Conservation (phyloP, 1,139 yeast species). For the Arxiozyma telluris region DNA sequence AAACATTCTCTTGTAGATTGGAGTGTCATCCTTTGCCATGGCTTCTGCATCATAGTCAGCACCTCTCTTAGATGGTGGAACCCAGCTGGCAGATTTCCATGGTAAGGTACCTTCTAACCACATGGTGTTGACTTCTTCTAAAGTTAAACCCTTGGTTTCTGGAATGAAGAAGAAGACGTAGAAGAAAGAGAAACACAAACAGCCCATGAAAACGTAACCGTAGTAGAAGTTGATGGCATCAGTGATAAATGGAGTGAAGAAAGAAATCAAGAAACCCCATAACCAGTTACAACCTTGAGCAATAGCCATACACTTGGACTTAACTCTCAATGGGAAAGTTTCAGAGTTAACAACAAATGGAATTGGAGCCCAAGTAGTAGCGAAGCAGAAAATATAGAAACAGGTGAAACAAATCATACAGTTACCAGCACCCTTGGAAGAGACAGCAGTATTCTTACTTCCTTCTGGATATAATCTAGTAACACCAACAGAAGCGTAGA, state of each 20-base stretch:
- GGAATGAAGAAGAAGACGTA: slow-evolving; percentile 56
- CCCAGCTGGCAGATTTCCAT: slow-evolving; percentile 35
- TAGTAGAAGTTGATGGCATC: slow-evolving; percentile 20
- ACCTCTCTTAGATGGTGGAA: slow-evolving; percentile 28
- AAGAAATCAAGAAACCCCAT: slow-evolving; percentile 48
- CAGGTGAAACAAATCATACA: slow-evolving; percentile 74
- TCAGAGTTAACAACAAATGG: slow-evolving; percentile 60
- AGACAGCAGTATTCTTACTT: slow-evolving; percentile 37
- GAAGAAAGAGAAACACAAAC: slow-evolving; percentile 47
- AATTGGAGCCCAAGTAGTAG: slow-evolving; percentile 47
- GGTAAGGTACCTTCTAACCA: slow-evolving; percentile 35
- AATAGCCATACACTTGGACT: slow-evolving; percentile 68
- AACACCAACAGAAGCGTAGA: slow-evolving; percentile 61
- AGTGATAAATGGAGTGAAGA: slow-evolving; percentile 11
- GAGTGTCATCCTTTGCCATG: slow-evolving; percentile 9
- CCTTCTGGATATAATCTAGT: slow-evolving; percentile 49
- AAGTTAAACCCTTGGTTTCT: slow-evolving; percentile 59
- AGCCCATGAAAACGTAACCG: slow-evolving; percentile 68
- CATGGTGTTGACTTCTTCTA: slow-evolving; percentile 63
- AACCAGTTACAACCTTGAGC: slow-evolving; percentile 64
- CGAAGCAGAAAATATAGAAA: slow-evolving; percentile 61
- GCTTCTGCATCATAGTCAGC: slow-evolving; percentile 12
- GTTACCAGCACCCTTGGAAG: slow-evolving; percentile 48
- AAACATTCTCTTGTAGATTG: slow-evolving; percentile 14
- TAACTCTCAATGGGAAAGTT: slow-evolving; percentile 67